These are phyloP conservation scores for Alternaria atra DNA, from an alignment of 2,329 filamentous ascomycete species.

Conservation along the genomic window DNA sequence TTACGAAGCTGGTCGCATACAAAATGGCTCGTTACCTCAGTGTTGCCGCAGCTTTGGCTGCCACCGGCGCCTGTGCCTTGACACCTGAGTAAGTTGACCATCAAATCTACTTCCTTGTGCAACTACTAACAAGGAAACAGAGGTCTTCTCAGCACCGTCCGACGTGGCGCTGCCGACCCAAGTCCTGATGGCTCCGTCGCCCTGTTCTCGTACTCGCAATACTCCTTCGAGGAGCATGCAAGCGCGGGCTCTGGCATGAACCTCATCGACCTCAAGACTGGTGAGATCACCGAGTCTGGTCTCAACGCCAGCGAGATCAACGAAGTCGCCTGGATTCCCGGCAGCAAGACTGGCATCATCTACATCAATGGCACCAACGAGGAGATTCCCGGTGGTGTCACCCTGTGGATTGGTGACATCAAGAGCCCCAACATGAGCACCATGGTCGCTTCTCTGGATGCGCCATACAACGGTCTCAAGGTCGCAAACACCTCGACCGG, in stretches of 20 bases:
- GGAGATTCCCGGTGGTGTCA: conserved; percentile 47
- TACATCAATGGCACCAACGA: conserved; percentile 73
- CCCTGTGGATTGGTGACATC: conserved; percentile 48
- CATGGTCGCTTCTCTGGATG: conserved; percentile 54
- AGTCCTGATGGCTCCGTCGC: conserved; percentile 71
- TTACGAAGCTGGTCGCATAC: conserved; percentile 36
- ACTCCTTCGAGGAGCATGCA: conserved; percentile 80
- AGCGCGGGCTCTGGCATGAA: conserved; percentile 62
- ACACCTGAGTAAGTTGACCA: conserved; percentile 45
- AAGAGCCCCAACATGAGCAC: conserved; percentile 40
- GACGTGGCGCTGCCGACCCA: conserved; percentile 72
- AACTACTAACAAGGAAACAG: conserved; percentile 23
- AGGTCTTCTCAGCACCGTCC: conserved; percentile 73
- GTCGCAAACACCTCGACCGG: conserved; percentile 53
- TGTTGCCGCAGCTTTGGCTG: conserved; percentile 46
- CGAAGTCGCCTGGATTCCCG: conserved; percentile 47
- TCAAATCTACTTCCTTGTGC: not conserved
- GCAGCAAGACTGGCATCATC: conserved; percentile 62
- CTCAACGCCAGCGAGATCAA: conserved; percentile 45
- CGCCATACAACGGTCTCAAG: conserved; percentile 60
- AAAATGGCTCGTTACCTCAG: conserved; percentile 48
- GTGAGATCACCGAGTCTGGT: conserved; percentile 44
- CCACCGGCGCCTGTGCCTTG: conserved; percentile 43
- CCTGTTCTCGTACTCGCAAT: conserved; percentile 75
- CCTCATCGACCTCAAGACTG: conserved; percentile 45